Percentiles rank a stretch among this genome's conserved stretches.
Conservation (phyloP, 1,139 yeast genomes). For the Zygoascus meyerae region DNA sequence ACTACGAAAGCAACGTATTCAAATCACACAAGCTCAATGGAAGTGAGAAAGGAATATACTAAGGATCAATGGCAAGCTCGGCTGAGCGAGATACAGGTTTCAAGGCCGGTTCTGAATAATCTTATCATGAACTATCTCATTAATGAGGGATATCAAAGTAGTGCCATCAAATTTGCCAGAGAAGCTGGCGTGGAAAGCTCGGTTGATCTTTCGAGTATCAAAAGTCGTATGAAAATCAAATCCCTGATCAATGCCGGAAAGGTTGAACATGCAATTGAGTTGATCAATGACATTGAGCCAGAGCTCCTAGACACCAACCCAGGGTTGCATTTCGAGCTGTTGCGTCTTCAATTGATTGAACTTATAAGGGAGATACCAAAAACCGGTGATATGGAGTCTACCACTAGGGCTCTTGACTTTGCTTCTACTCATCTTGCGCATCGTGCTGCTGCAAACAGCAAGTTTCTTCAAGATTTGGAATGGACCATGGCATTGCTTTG, state of each 20-base stretch:
- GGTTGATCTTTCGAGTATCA: slow-evolving; percentile 26
- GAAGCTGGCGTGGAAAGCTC: slow-evolving; percentile 32
- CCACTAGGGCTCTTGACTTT: slow-evolving; percentile 35
- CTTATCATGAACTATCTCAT: slow-evolving; percentile 37
- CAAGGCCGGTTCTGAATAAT: slow-evolving; percentile 30
- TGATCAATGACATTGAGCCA: slow-evolving; percentile 36
- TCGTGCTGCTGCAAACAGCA: slow-evolving; percentile 32
- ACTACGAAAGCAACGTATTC: neutral
- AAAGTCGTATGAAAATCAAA: slow-evolving; percentile 32
- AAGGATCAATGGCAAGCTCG: slow-evolving; percentile 28
- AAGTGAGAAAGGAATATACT: slow-evolving; percentile 15
- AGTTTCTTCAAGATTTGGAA: slow-evolving; percentile 34
- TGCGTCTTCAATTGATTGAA: slow-evolving; percentile 38
- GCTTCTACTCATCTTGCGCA: slow-evolving; percentile 36
- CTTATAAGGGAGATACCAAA: slow-evolving; percentile 31
- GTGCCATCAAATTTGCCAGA: slow-evolving; percentile 34
- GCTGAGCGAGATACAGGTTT: slow-evolving; percentile 21
- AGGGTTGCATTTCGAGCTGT: slow-evolving; percentile 33
- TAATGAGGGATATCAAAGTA: slow-evolving; percentile 36
- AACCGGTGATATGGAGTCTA: slow-evolving; percentile 21
- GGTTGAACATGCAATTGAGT: slow-evolving; percentile 35
- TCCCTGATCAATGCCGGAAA: slow-evolving; percentile 32
- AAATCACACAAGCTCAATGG: neutral
- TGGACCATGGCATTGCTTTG: slow-evolving; percentile 39
- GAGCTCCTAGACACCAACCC: slow-evolving; percentile 35